phyloP scores from a whole-genome alignment of 2,329 filamentous ascomycete species.

The Aspergillus neotritici region DNA sequence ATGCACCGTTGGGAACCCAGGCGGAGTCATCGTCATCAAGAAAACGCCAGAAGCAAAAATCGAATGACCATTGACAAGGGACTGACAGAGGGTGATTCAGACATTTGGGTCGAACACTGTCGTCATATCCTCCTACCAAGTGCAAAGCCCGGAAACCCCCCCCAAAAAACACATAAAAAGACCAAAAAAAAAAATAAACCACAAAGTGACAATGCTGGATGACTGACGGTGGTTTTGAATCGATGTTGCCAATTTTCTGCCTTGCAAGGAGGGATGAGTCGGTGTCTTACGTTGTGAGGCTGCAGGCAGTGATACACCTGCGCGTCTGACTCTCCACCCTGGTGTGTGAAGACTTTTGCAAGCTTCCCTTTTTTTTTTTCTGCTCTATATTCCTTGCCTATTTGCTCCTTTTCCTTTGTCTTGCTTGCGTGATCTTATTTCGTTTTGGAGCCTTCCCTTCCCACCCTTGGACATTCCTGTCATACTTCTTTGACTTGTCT shows the following conservation, averaged over 20 bases:
- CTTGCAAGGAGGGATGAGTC: constrained; percentile 2
- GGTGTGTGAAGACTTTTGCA: too few species aligned
- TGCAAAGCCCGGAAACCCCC: constrained; percentile 1
- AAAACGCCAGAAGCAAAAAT: constrained; percentile 1
- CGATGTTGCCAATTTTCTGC: constrained; percentile 10
- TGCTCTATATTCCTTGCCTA: too few species aligned
- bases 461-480: constrained; percentile 9
- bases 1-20: constrained; percentile 19
- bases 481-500: constrained; percentile 10
- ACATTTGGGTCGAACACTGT: constrained; percentile 1
- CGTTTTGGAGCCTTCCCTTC: constrained; percentile 11
- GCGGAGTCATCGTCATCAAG: constrained; percentile 6
- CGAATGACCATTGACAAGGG: constrained; percentile 8
- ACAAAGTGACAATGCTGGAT: constrained; percentile 12
- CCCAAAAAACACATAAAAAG: constrained; percentile 1
- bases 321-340: too few species aligned
- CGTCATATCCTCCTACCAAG: constrained; percentile 1
- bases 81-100: constrained; percentile 2
- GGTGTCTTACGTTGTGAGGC: too few species aligned
- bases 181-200: constrained; percentile 10
- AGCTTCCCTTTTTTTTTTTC: too few species aligned
- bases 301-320: too few species aligned
- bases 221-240: constrained; percentile 15
- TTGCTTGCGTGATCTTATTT: constrained; percentile 5
- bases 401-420: neutral